A percentile compares a stretch with the other conserved stretches of the same genome.
These are phyloP conservation scores for Solanum chaucha DNA, from an alignment of 257 asterid genomes.

Conservation along the genomic window DNA sequence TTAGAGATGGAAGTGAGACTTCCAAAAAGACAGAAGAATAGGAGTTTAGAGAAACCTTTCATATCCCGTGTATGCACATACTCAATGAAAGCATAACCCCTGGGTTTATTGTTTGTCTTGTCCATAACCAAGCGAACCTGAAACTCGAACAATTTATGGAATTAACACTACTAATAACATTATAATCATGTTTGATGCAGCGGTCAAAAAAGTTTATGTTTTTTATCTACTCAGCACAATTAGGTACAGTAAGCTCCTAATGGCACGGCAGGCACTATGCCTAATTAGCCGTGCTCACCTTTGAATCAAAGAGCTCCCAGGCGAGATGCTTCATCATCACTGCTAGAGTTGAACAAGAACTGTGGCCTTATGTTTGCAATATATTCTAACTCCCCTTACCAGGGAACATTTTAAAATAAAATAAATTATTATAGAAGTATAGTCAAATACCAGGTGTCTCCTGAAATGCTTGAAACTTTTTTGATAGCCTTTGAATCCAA, in stretches of 20 bases:
- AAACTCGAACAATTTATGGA: constrained; percentile 16
- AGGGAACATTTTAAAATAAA: constrained; percentile 49
- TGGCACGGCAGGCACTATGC: constrained; percentile 99
- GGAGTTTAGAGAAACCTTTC: constrained; percentile 51
- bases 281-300: constrained; percentile 99
- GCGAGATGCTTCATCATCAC: constrained; percentile 94
- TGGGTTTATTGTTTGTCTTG: constrained; percentile 65
- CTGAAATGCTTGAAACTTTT: constrained; percentile 58
- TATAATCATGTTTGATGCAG: not conserved
- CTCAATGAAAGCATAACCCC: constrained; percentile 96
- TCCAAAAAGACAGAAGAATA: not conserved
- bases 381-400: constrained; percentile 96
- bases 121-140: constrained; percentile 87
- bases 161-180: constrained; percentile 6
- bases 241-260: constrained; percentile 41
- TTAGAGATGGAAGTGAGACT: not conserved
- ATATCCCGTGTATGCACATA: constrained; percentile 82
- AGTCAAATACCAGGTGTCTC: constrained; percentile 55
- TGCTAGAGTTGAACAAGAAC: constrained; percentile 73
- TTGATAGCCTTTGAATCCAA: constrained; percentile 75
- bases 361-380: constrained; percentile 65
- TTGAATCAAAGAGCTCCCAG: constrained; percentile 78
- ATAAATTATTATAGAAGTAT: constrained; percentile 23
- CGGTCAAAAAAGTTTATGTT: not conserved
- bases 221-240: not conserved